Evolutionary conservation across 176 grass and related monocot genomes (phyloP).

Genomic region (Avena insularis): DNA sequence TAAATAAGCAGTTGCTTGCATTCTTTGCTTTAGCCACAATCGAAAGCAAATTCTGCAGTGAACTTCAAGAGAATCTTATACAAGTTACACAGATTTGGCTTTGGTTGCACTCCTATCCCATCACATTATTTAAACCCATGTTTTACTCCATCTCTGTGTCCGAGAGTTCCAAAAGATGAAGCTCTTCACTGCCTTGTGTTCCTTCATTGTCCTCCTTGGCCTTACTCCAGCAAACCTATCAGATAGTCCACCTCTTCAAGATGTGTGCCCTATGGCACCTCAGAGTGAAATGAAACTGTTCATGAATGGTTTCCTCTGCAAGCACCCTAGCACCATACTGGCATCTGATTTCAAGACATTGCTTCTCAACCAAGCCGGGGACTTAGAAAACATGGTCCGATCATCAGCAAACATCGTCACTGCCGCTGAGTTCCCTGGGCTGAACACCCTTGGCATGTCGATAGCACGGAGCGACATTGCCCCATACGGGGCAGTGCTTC

Average conservation of each 20-base stretch:
- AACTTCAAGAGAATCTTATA: conserved; percentile 54
- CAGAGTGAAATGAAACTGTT: conserved; percentile 44
- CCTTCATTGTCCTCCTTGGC: conserved; percentile 29
- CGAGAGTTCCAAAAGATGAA: conserved; percentile 40
- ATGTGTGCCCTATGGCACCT: conserved; percentile 59
- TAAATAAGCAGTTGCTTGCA: conserved; percentile 2
- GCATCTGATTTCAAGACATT: conserved; percentile 59
- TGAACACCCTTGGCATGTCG: conserved; percentile 65
- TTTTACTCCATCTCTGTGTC: neutral
- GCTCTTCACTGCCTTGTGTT: neutral
- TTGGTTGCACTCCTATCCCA: conserved; percentile 27
- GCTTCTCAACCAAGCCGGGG: conserved; percentile 53
- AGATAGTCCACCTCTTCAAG: conserved; percentile 54
- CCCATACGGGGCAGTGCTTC: conserved; percentile 35
- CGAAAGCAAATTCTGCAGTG: conserved; percentile 60
- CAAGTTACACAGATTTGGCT: neutral
- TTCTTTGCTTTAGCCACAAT: conserved; percentile 39
- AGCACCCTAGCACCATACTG: conserved; percentile 46
- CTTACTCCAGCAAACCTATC: conserved; percentile 19
- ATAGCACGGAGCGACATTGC: conserved; percentile 49
- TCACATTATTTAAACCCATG: conserved; percentile 41
- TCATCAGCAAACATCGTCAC: conserved; percentile 59
- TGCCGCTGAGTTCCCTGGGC: conserved; percentile 56
- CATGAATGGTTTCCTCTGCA: conserved; percentile 70
- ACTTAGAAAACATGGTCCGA: conserved; percentile 36